Base-by-base conservation (phyloP, 352 stramenopile genomes). In the Globisporangium acanthophoron region DNA sequence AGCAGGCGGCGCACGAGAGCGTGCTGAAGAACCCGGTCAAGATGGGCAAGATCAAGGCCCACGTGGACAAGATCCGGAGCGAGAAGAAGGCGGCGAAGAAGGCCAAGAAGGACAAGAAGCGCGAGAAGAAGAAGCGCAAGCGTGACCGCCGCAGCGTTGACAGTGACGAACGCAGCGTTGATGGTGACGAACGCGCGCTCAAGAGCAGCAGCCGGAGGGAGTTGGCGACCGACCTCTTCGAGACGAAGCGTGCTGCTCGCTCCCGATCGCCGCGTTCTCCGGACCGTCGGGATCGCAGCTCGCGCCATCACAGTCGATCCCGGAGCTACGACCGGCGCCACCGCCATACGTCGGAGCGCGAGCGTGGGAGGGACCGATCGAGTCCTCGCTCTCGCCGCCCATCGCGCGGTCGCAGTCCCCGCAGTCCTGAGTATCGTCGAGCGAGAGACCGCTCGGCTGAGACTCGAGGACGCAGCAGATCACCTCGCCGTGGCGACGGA, bases 21-120 rank as follows among this genome's bases (percentile, higher is more conserved):
- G 87, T 96, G 11, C 56, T 96, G 33, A 96, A 96, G 68, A 90
- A 89, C 61, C 80, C 97, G 7, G 87, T 96, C 43, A 95, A 97
- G 62, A 94, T 93, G 86, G 85, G 75, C 47, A 84, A 71, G 58
- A 97, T 96, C 58, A 87, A 92, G 56, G 81, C 79, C 9, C 59
- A 88, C 40, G 86, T 96, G 44, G 74, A 92, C 47, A 78, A 85
- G 47, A 69, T 94, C 15, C 66, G 87, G 53, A 81, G 90, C 40
- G 76, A 87, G 21, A 95, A 94, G 55, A 90, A 88, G 53, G 70
- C 74, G 4, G 68, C 77, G 47, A 88, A 84, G 62, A 84, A 83
- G 50, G 77, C 71, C 0, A 88, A 85, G 62, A 92, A 88, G 29
- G 64, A 75, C 50, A 73, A 67, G 0, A 91, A 95, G 66, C 88